Evolutionary conservation across 768 basidiomycete genomes (phyloP).

Genomic region (Naganishia onofrii): DNA sequence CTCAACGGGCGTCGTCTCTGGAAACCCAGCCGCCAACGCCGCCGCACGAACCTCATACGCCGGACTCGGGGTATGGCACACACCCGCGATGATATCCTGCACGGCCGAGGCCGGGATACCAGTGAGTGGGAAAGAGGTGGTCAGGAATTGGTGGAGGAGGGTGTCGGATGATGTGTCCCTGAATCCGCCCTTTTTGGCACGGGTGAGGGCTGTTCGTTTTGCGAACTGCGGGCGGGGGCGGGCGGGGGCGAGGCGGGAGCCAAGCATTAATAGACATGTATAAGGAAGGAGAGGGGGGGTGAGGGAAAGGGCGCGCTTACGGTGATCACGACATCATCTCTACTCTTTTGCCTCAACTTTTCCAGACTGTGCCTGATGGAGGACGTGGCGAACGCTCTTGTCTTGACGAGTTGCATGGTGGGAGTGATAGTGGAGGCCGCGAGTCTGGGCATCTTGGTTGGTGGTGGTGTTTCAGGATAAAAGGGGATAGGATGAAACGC

Average conservation of each 20-base stretch:
- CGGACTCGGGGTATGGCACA: constrained; percentile 55
- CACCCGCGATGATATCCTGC: constrained; percentile 74
- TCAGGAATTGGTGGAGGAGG: constrained; percentile 54
- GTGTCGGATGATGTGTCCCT: constrained; percentile 62
- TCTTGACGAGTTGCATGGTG: not conserved
- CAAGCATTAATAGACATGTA: not conserved
- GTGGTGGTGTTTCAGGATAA: not conserved
- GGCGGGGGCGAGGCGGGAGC: not conserved
- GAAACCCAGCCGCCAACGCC: constrained; percentile 75
- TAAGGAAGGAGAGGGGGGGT: too few relatives aligned
- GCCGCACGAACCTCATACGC: constrained; percentile 71
- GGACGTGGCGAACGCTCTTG: constrained; percentile 21
- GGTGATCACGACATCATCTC: constrained; percentile 35
- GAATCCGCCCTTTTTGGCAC: constrained; percentile 69
- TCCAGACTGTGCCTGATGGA: constrained; percentile 12
- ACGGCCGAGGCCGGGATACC: constrained; percentile 65
- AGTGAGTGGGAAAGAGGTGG: constrained; percentile 60
- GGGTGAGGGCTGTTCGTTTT: constrained; percentile 35
- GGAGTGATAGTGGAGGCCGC: constrained; percentile 4
- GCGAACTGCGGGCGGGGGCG: constrained; percentile 10
- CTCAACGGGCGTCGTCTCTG: constrained; percentile 71
- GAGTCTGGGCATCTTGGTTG: constrained; percentile 11
- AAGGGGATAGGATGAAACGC: too few relatives aligned
- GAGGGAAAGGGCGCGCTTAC: constrained; percentile 1
- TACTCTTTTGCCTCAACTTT: constrained; percentile 23